Conservation (phyloP, 768 basidiomycete genomes). For the Agaricus blazei region DNA sequence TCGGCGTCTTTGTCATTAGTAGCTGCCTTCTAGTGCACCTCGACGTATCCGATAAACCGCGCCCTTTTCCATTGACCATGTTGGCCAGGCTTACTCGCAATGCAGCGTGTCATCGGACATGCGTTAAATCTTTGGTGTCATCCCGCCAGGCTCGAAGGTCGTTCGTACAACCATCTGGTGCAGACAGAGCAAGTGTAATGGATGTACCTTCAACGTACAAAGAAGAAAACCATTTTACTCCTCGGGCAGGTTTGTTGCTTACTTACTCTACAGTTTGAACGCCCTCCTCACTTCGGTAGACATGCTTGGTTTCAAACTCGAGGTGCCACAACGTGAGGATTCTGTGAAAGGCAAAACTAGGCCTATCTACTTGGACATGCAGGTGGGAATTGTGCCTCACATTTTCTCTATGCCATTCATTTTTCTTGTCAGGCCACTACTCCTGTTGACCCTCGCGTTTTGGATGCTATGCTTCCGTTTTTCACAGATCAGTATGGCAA, state of each 20-base stretch:
- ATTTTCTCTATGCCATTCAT: constrained; percentile 8
- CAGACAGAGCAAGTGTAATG: constrained; percentile 79
- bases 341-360: constrained; percentile 57
- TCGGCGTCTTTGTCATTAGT: constrained; percentile 2
- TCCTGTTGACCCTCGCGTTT: constrained; percentile 92
- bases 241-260: constrained; percentile 51
- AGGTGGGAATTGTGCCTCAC: constrained; percentile 43
- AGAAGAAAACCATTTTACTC: constrained; percentile 65
- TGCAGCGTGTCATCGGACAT: constrained; percentile 28
- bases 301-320: constrained; percentile 86
- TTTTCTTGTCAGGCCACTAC: constrained; percentile 76
- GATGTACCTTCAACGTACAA: constrained; percentile 74
- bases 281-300: constrained; percentile 37
- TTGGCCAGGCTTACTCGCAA: constrained; percentile 47
- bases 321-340: constrained; percentile 54
- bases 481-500: constrained; percentile 96
- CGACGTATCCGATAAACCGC: constrained; percentile 9
- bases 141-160: constrained; percentile 38
- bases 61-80: constrained; percentile 32
- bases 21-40: neutral
- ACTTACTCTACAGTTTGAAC: neutral
- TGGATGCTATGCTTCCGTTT: constrained; percentile 96
- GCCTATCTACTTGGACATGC: constrained; percentile 98
- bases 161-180: constrained; percentile 78
- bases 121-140: constrained; percentile 20